These are phyloP conservation scores for Globisporangium apiculatum DNA, from an alignment of 352 stramenopile species.

Conservation along the genomic window DNA sequence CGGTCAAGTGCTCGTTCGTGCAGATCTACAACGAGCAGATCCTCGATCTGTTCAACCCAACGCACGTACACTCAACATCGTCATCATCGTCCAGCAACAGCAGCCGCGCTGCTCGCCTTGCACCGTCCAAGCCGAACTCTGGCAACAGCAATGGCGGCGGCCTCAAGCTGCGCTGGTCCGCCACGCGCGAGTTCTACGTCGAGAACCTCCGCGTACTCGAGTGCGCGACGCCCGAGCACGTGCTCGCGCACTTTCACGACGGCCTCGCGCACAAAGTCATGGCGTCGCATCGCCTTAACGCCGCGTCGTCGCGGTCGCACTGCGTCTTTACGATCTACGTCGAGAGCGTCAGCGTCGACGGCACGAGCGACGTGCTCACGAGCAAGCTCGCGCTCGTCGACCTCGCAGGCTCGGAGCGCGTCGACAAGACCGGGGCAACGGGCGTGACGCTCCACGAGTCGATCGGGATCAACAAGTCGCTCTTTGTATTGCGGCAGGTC, in stretches of 20 bases:
- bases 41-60: constrained; percentile 43
- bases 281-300: constrained; percentile 50
- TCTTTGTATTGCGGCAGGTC: constrained; percentile 51
- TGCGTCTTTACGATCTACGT: constrained; percentile 54
- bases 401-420: constrained; percentile 51
- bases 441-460: constrained; percentile 45
- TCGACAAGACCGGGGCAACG: constrained; percentile 50
- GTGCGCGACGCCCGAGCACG: constrained; percentile 32
- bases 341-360: constrained; percentile 31
- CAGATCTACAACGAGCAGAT: constrained; percentile 92
- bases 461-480: constrained; percentile 62
- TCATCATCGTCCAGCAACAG: not conserved
- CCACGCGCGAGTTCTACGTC: constrained; percentile 50
- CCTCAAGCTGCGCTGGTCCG: constrained; percentile 39
- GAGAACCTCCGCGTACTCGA: constrained; percentile 42
- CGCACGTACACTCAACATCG: constrained; percentile 12
- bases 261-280: constrained; percentile 56
- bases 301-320: constrained; percentile 42
- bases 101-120: not conserved
- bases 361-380: constrained; percentile 27
- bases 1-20: constrained; percentile 69
- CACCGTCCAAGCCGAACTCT: not conserved
- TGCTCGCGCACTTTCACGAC: constrained; percentile 44
- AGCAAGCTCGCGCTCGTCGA: constrained; percentile 57
- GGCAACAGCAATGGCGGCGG: constrained; percentile 6